A percentile compares a stretch with the other conserved stretches of the same genome.
These are phyloP conservation scores for Pyricularia pennisetigena DNA, from an alignment of 2,329 filamentous ascomycete species.

Conservation along the genomic window DNA sequence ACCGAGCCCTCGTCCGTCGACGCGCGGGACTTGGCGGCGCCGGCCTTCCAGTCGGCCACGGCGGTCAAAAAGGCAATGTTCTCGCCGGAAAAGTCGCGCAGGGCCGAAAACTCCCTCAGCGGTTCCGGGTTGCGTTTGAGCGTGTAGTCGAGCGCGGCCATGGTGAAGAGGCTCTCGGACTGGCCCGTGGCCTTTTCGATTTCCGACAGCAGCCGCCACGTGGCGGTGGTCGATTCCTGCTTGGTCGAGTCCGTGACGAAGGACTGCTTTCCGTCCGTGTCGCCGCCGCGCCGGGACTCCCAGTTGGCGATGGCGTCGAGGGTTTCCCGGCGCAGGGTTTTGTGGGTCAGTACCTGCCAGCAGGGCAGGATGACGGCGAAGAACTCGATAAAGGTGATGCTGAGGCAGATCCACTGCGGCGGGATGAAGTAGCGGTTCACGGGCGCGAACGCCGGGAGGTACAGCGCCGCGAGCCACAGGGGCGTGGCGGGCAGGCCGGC, in stretches of 20 bases:
- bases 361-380: constrained; percentile 55
- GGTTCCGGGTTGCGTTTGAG: constrained; percentile 46
- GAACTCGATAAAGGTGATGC: constrained; percentile 53
- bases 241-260: neutral
- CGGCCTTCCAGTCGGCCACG: constrained; percentile 45
- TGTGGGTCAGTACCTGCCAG: constrained; percentile 40
- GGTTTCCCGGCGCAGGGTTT: constrained; percentile 34
- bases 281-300: constrained; percentile 22
- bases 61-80: constrained; percentile 58
- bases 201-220: constrained; percentile 15
- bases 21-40: constrained; percentile 12
- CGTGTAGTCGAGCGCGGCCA: constrained; percentile 52
- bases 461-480: constrained; percentile 54
- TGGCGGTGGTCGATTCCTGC: neutral
- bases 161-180: constrained; percentile 41
- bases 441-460: constrained; percentile 36
- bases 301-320: constrained; percentile 38
- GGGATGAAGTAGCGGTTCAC: constrained; percentile 37
- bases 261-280: neutral
- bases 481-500: constrained; percentile 54
- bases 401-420: constrained; percentile 35
- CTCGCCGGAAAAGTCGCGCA: constrained; percentile 59
- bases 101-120: constrained; percentile 54
- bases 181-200: constrained; percentile 14
- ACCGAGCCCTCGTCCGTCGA: too few relatives aligned